Evolutionary conservation across 345 rosid species (phyloP), one percentile per base, ranked within the genome.

Genomic region (Mercurialis annua): DNA sequence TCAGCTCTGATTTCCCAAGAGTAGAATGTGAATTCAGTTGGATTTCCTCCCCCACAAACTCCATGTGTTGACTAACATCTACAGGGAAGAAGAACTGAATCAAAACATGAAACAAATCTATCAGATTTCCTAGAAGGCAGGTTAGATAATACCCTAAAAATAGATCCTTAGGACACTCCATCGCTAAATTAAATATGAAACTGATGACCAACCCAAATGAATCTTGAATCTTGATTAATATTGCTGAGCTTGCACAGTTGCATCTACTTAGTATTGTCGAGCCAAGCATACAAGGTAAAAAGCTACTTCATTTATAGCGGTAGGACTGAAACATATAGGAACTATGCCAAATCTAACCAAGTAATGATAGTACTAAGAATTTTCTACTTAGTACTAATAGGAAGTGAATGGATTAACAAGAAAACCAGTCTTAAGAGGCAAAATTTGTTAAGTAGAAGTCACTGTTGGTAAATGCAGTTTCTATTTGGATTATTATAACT

Each of bases 41-140:
- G 54, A 68, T 56, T 55, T 48, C 68, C 62, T 56, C 67, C 62
- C 64, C 68, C 52, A 64, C 59, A 36, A 67, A 60, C 74, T 75
- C 81, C 75, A 58, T 34, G 59, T 44, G 62, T 63, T 70, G 76
- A 75, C 77, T 71, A 62, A 59, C 48, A 78, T 85, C 96, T 85
- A 81, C 86, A 81, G 51, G 24, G 60, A 67, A 75, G 64, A 86
- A 66, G 50, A 76, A 77, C 76, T 42, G 52, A 70, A 52, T 69
- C 74, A 69, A 74, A 69, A 74, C 43, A 65, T 38, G 63, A 29
- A 67, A 50, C 29, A 77, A 65, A 67, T 23, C 46, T 64, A 57
- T 67, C 63, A 79, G 69, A 69, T 17, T 62, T 65, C 34, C 31
- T 11, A 55, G 51, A 56, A 47, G 27, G 58, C 54, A 44, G n/a